Base-by-base conservation (phyloP, 208 protist species). In the Wallacemonas sp. region DNA sequence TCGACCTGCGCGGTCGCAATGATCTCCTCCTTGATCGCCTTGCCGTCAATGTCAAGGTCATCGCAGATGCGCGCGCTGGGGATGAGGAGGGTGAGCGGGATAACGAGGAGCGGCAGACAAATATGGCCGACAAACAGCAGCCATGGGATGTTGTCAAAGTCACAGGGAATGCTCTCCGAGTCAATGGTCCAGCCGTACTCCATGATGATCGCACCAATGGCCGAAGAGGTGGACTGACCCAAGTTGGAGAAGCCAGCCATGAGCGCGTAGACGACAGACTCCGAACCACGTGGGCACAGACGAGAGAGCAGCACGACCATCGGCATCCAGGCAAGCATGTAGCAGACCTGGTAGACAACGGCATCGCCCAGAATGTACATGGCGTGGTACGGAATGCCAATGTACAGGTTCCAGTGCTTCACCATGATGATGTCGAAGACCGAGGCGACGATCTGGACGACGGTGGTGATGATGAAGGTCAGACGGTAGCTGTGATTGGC, bases 231-330 rank as follows among this genome's bases (percentile, higher is more conserved):
- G 33, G 72, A 70, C 60, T 69, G 63, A 21, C 88, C 91, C 22
- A 96, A 72, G 75, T 93, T 92, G 21, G 85, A 68, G 60, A 89
- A 90, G 32, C 87, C 87, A 3, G 88, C 83, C 65, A 96, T 75
- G 26, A 94, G 70, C n/a, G 91, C 81, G 50, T 88, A 93, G 48
- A 94, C 83, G 24, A 89, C 87, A 9, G 60, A 70, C 71, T 96
- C 91, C 38, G 88, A 82, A 5, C 86, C 87, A 30, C 78, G 79
- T 9, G 92, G 89, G 65, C 89, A 95, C 15, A 97, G 73, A 33
- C 86, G 89, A 10, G 89, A 86, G 44, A 91, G 69, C 27, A 97
- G 71, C 27, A 97, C 69, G 0, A 91, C 66, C 59, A 74, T 63
- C 37, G 89, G 84, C 82, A 96, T 91, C 45, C 67, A 91, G 50